Conservation (phyloP, 2,329 filamentous ascomycete species). For the Whalleya microplaca region DNA sequence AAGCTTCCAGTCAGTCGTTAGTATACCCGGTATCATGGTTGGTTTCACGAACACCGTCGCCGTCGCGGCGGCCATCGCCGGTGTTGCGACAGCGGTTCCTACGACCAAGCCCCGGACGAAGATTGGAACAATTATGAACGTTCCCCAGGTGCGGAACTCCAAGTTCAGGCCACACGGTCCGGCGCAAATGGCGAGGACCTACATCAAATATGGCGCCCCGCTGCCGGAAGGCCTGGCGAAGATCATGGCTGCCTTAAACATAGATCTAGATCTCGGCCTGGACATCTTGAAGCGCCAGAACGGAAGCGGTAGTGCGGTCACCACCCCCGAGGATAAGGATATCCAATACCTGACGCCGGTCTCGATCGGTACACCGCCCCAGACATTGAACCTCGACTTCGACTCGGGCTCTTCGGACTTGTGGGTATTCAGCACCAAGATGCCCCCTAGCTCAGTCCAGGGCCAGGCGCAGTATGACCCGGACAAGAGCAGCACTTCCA, state of each 20-base stretch:
- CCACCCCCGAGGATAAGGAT: slow-evolving; percentile 36
- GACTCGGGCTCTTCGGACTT: slow-evolving; percentile 42
- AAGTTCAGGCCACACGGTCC: slow-evolving; percentile 33
- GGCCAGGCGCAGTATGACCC: slow-evolving; percentile 37
- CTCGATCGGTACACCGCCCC: slow-evolving; percentile 38
- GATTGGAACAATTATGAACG: slow-evolving; percentile 30
- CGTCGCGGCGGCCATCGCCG: slow-evolving; percentile 28
- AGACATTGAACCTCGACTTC: slow-evolving; percentile 40
- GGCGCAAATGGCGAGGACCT: slow-evolving; percentile 34
- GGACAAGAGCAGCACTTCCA: slow-evolving; percentile 29
- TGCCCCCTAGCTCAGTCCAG: slow-evolving; percentile 24
- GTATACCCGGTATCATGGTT: slow-evolving; percentile 25
- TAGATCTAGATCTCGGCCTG: neutral
- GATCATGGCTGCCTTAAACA: slow-evolving; percentile 28
- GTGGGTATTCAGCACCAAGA: slow-evolving; percentile 40
- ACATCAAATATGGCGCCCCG: slow-evolving; percentile 35
- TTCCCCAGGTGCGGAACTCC: slow-evolving; percentile 33
- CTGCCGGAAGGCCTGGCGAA: slow-evolving; percentile 31
- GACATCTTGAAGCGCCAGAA: slow-evolving; percentile 25
- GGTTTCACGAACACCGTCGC: slow-evolving; percentile 20
- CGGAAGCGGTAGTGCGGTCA: slow-evolving; percentile 27
- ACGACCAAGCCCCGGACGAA: slow-evolving; percentile 22
- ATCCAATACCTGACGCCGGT: slow-evolving; percentile 39
- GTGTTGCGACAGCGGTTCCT: slow-evolving; percentile 30
- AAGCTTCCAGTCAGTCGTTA: neutral